A percentile compares a stretch with the other conserved stretches of the same genome.
These are phyloP conservation scores for Acanthamoeba sp. DNA, from an alignment of 208 protist genomes.

Conservation along the genomic window DNA sequence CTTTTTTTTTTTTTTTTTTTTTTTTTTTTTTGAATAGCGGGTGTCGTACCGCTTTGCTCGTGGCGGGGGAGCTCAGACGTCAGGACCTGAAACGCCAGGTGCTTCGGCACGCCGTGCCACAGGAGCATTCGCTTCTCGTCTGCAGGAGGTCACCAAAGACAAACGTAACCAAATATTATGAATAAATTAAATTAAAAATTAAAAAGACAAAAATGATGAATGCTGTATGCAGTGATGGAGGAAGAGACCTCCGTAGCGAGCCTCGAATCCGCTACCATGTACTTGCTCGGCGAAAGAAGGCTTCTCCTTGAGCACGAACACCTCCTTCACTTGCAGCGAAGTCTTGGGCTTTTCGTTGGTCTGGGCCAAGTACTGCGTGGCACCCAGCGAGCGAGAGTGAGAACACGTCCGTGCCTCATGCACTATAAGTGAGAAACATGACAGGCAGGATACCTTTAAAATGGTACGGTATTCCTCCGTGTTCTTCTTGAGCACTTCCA, in stretches of 20 bases:
- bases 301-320: neutral
- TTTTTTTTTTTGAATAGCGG: too few relatives aligned
- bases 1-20: too few relatives aligned
- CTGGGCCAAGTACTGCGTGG: neutral
- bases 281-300: neutral
- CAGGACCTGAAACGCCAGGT: neutral
- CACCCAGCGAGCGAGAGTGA: neutral
- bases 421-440: too few relatives aligned
- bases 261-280: neutral
- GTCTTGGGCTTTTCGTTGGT: neutral
- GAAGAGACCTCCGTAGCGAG: too few relatives aligned
- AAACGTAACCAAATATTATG: too few relatives aligned
- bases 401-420: too few relatives aligned
- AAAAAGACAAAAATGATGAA: too few relatives aligned
- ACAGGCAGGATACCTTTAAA: neutral
- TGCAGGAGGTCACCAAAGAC: too few relatives aligned
- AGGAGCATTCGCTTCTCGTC: neutral
- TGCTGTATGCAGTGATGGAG: too few relatives aligned
- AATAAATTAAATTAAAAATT: too few relatives aligned
- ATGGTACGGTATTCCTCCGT: neutral
- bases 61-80: neutral
- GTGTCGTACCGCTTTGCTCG: neutral
- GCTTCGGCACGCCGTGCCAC: neutral
- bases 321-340: conserved; percentile 15
- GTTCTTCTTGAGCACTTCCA: neutral